Conservation (phyloP, 306 rosid species). For the Cucurbita pepo region DNA sequence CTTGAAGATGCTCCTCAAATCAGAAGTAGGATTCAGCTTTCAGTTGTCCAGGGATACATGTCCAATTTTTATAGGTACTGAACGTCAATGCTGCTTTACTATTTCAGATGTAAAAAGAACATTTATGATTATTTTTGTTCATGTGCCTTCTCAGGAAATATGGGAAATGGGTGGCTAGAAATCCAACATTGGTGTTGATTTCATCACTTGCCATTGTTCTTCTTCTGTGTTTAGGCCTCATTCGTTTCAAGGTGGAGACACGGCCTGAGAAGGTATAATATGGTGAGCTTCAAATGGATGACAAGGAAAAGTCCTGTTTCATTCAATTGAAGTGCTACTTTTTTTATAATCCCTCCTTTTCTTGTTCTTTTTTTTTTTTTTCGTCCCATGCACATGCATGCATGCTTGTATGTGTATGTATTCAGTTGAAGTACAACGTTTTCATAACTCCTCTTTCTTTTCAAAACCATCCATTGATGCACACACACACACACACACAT, state of each 20-base stretch:
- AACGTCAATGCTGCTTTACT: background rate
- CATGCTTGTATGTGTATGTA: background rate
- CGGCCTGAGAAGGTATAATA: constrained; percentile 74
- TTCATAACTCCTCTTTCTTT: background rate
- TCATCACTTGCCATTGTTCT: constrained; percentile 61
- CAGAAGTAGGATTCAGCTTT: constrained; percentile 44
- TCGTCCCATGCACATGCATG: background rate
- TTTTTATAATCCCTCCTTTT: background rate
- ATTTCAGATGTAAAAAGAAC: background rate
- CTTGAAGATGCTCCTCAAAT: constrained; percentile 47
- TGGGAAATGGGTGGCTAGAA: constrained; percentile 78
- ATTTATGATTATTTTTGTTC: background rate
- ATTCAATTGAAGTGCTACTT: background rate
- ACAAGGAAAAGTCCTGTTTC: background rate
- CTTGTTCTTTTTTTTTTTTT: background rate
- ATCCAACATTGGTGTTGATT: constrained; percentile 56
- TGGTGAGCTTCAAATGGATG: background rate
- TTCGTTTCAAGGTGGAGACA: constrained; percentile 86
- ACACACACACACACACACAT: too few species aligned
- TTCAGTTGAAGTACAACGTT: background rate
- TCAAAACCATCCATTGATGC: background rate
- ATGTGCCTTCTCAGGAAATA: constrained; percentile 42
- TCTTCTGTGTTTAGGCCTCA: constrained; percentile 78
- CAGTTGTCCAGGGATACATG: constrained; percentile 86
- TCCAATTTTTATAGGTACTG: constrained; percentile 62